phyloP scores from a whole-genome alignment of 108 stramenopile species.

The Skeletonema menzelii region DNA sequence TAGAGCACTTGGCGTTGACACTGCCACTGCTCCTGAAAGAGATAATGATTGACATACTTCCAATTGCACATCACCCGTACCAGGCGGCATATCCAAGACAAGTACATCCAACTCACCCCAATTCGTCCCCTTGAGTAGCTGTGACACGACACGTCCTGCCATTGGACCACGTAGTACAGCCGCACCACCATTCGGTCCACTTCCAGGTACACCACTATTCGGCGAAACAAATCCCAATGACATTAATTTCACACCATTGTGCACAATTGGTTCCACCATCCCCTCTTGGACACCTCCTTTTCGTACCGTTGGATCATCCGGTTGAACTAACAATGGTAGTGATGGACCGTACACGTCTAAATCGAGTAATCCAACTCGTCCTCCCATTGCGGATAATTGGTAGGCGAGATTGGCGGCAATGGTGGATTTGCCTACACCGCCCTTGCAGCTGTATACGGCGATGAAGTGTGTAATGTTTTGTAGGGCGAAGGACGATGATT shows the following conservation, averaged over 20 bases:
- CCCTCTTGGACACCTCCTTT: constrained; percentile 39
- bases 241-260: constrained; percentile 85
- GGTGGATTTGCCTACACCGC: constrained; percentile 99
- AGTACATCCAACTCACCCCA: constrained; percentile 99
- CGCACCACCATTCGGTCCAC: constrained; percentile 69
- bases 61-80: constrained; percentile 98
- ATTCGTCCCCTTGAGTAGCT: constrained; percentile 94
- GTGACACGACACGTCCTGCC: constrained; percentile 90
- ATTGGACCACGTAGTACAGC: constrained; percentile 89
- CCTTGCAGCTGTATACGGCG: constrained; percentile 92
- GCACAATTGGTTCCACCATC: constrained; percentile 85
- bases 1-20: constrained; percentile 97
- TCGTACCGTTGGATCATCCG: constrained; percentile 76
- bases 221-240: constrained; percentile 87
- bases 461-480: constrained; percentile 73
- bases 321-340: constrained; percentile 78
- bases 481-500: constrained; percentile 69
- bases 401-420: constrained; percentile 97
- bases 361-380: constrained; percentile 94
- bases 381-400: constrained; percentile 85
- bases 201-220: constrained; percentile 88
- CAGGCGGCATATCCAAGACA: constrained; percentile 97
- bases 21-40: constrained; percentile 96
- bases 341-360: constrained; percentile 98
- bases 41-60: constrained; percentile 94